phyloP scores from a whole-genome alignment of 2,329 filamentous ascomycete species.

The Pyrenophora teres region DNA sequence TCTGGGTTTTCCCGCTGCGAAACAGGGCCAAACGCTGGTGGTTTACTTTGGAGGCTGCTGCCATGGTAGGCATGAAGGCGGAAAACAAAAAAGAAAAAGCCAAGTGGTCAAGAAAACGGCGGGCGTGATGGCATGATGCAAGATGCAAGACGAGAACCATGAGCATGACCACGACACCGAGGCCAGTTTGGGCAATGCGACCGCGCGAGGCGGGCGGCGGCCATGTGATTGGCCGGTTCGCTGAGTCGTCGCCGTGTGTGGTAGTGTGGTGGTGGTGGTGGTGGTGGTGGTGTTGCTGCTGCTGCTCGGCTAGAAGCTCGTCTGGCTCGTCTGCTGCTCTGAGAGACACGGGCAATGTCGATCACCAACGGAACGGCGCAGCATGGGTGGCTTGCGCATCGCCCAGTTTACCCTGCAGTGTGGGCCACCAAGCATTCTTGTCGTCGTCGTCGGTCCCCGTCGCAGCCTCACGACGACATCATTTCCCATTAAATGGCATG shows the following conservation, averaged over 20 bases:
- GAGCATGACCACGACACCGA: no score
- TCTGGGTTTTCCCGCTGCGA: constrained; percentile 34
- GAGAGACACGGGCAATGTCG: constrained; percentile 30
- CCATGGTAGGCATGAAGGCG: neutral
- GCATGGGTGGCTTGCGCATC: constrained; percentile 39
- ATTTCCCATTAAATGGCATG: constrained; percentile 12
- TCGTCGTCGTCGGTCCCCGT: constrained; percentile 31
- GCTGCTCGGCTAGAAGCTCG: constrained; percentile 24
- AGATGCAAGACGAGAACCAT: no score
- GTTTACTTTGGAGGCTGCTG: constrained; percentile 42
- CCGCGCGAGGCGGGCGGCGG: constrained; percentile 27
- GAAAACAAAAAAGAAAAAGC: constrained; percentile 5
- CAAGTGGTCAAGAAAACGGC: no score
- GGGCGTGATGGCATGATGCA: no score
- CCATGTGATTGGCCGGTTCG: constrained; percentile 21
- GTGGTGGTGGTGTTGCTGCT: no score
- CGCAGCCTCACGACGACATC: constrained; percentile 38
- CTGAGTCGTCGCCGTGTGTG: neutral
- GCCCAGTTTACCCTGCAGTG: constrained; percentile 39
- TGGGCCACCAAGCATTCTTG: neutral
- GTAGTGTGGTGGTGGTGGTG: no score
- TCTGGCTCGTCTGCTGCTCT: constrained; percentile 32
- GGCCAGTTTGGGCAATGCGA: constrained; percentile 19
- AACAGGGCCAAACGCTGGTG: constrained; percentile 41
- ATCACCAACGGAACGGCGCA: constrained; percentile 24